phyloP scores from a whole-genome alignment of 2,329 filamentous ascomycete species.

The Bipolaris gigantea region DNA sequence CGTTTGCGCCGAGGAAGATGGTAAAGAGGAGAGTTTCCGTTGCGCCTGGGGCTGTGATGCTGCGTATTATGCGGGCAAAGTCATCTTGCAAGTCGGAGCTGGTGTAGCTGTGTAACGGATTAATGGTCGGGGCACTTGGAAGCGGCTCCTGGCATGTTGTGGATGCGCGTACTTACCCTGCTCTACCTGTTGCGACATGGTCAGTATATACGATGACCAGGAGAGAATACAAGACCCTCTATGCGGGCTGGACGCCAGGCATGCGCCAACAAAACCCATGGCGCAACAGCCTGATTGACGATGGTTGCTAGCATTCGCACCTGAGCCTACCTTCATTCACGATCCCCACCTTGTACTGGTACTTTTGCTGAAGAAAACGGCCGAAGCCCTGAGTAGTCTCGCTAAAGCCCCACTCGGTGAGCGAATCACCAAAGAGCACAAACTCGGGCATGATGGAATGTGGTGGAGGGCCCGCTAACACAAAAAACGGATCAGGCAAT shows the following conservation, averaged over 20 bases:
- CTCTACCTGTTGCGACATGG: conserved; percentile 17
- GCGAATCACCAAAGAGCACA: conserved; percentile 41
- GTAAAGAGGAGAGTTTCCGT: conserved; percentile 43
- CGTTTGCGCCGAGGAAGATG: conserved; percentile 47
- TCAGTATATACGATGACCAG: neutral
- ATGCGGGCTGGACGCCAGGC: neutral
- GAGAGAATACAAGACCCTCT: neutral
- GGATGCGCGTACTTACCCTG: conserved; percentile 28
- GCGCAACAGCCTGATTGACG: conserved; percentile 27
- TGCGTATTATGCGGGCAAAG: conserved; percentile 30
- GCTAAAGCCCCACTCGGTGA: conserved; percentile 40
- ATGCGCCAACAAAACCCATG: neutral
- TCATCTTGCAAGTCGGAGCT: conserved; percentile 25
- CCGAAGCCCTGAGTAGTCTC: conserved; percentile 35
- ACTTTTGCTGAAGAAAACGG: conserved; percentile 29
- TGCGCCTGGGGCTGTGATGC: conserved; percentile 20
- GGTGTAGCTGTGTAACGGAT: conserved; percentile 27
- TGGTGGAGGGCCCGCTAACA: neutral
- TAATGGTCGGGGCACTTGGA: neutral
- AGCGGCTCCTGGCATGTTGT: too few relatives aligned
- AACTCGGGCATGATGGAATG: conserved; percentile 23
- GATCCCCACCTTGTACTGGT: conserved; percentile 32
- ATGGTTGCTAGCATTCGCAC: conserved; percentile 9
- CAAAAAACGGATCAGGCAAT: too few relatives aligned
- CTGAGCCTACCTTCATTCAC: conserved; percentile 33